Evolutionary conservation across 2,329 filamentous ascomycete genomes (phyloP).

Genomic region (Neophaeococcomyces mojaviensis): DNA sequence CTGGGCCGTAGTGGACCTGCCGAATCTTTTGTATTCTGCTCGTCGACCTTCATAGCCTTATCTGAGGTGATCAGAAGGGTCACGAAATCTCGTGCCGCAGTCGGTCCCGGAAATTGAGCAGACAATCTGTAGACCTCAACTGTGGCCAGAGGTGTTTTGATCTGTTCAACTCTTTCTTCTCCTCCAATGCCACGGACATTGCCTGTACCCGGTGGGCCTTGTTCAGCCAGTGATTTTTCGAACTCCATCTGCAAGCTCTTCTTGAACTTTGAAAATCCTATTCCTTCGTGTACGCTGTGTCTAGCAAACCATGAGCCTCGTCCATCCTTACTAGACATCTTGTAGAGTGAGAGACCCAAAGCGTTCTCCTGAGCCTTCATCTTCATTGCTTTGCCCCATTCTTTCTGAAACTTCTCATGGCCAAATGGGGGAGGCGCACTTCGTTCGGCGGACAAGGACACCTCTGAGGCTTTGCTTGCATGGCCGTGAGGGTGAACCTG

Average conservation of each 20-base stretch:
- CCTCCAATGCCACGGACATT: slow-evolving; percentile 80
- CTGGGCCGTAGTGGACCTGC: slow-evolving; percentile 38
- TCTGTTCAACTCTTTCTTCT: slow-evolving; percentile 63
- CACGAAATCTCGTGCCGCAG: slow-evolving; percentile 80
- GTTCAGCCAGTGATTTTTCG: slow-evolving; percentile 63
- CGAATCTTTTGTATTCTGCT: slow-evolving; percentile 17
- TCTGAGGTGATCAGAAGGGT: slow-evolving; percentile 65
- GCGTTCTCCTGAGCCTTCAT: slow-evolving; percentile 66
- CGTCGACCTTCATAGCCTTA: slow-evolving; percentile 29
- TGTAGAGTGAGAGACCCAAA: slow-evolving; percentile 69
- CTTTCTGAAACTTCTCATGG: slow-evolving; percentile 59
- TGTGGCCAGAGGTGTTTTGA: slow-evolving; percentile 35
- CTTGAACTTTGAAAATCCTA: slow-evolving; percentile 72
- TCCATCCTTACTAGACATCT: slow-evolving; percentile 69
- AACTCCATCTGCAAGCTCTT: slow-evolving; percentile 72
- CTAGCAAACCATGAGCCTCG: slow-evolving; percentile 86
- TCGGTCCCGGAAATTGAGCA: slow-evolving; percentile 83
- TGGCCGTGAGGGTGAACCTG: slow-evolving; percentile 52
- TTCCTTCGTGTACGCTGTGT: slow-evolving; percentile 69
- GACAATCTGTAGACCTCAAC: slow-evolving; percentile 70
- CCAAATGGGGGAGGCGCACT: slow-evolving; percentile 43
- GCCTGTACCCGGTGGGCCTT: slow-evolving; percentile 62
- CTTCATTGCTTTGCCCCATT: slow-evolving; percentile 81
- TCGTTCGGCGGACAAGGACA: slow-evolving; percentile 46
- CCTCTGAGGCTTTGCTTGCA: slow-evolving; percentile 42